Base-by-base conservation (phyloP, 208 protist genomes). In the Spongospora subterranea region DNA sequence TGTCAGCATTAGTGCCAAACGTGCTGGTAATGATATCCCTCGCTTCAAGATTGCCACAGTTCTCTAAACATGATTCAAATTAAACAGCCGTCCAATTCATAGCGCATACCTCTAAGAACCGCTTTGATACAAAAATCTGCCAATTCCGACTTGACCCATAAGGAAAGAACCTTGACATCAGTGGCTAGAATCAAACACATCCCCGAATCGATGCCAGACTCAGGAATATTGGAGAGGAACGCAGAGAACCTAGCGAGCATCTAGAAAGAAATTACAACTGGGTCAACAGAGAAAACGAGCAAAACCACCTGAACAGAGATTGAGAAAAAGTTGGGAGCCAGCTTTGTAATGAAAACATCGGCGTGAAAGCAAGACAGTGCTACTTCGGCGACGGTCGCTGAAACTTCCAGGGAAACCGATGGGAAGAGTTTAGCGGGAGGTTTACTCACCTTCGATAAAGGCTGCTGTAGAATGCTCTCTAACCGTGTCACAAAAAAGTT, bases 271-370 rank as follows among this genome's bases (percentile, higher is more conserved):
- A 24, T 60, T 60, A 60, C 6, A 60, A 6, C 24, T 29, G 24
- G 24, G 50, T 6, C 24, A 24, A 60, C 6, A 60, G 50, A 60
- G 24, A 24, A 29, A 6, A 24, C 24, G 24, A 6, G 50, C 6
- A 60, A 29, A 6, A 6, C 71, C 6, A 82, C 35, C 71, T 82
- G 71, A 6, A 82, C 13, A 13, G 17, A 35, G 17, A 82, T 6
- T 40, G 71, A 35, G 35, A 82, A 82, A n/a, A 82, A 82, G 6
- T n/a, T 6, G 71, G 71, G 17, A 6, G 71, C 71, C 35, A 82
- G 71, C 40, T 35, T 13, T 13, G 6, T 13, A 82, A 82, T 82
- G 71, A 82, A 82, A 35, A 82, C 71, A 43, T 82, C 40, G 71
- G 11, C 71, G n/a, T 82, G 6, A 35, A 82, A 82, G 71, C 71